These are phyloP conservation scores for Candida anglica DNA, from an alignment of 805 yeast species.

Conservation along the genomic window DNA sequence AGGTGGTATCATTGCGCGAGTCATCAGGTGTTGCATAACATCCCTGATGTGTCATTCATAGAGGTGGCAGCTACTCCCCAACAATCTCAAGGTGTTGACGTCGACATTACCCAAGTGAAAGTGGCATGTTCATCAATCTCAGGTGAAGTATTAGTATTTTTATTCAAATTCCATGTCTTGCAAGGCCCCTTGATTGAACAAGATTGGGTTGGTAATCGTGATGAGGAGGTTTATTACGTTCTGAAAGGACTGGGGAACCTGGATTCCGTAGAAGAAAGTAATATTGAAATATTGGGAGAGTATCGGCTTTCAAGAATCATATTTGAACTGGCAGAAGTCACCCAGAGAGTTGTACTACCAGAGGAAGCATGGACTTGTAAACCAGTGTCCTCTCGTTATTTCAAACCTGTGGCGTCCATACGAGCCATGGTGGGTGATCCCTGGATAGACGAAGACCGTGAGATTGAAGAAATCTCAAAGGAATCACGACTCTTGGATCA, in stretches of 20 bases:
- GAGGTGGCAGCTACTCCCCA: constrained; percentile 40
- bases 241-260: too few relatives aligned
- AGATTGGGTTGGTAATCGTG: background rate
- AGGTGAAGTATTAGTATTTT: constrained; percentile 41
- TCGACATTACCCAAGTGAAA: constrained; percentile 17
- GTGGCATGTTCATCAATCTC: constrained; percentile 41
- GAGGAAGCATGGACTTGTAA: constrained; percentile 56
- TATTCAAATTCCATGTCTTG: constrained; percentile 22
- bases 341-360: constrained; percentile 29
- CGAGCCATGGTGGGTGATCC: constrained; percentile 47
- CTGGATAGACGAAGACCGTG: constrained; percentile 25
- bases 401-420: constrained; percentile 47
- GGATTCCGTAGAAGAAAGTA: constrained; percentile 13
- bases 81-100: constrained; percentile 46
- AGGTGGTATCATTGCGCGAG: constrained; percentile 30
- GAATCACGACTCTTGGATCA: constrained; percentile 40
- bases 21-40: constrained; percentile 48
- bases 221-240: constrained; percentile 16
- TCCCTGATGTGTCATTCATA: constrained; percentile 48
- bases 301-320: constrained; percentile 9
- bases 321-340: constrained; percentile 22
- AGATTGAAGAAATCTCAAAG: constrained; percentile 23
- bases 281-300: background rate
- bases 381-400: constrained; percentile 34
- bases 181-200: constrained; percentile 10